Percentiles rank a stretch among this genome's conserved stretches.
Conservation (phyloP, 2,329 filamentous ascomycete species). For the Tetracladium maxilliforme region DNA sequence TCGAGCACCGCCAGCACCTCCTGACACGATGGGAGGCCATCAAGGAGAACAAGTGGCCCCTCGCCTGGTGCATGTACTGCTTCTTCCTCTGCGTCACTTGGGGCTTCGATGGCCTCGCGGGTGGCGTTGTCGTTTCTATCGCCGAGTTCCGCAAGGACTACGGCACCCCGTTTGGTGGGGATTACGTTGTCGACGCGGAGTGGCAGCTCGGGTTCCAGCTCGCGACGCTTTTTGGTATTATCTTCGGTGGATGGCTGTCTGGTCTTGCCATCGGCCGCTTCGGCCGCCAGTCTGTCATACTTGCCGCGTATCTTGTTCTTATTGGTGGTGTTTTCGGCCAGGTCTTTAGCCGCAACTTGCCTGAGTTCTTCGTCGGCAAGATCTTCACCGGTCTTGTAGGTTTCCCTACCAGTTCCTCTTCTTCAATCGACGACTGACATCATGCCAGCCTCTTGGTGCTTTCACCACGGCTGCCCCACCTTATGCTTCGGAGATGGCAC, state of each 20-base stretch:
- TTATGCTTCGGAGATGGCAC: slow-evolving; percentile 9
- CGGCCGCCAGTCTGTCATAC: slow-evolving; percentile 8
- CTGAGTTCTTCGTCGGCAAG: slow-evolving; percentile 1
- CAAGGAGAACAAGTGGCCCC: slow-evolving; percentile 5
- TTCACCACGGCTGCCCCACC: slow-evolving; percentile 7
- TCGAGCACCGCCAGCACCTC: no score
- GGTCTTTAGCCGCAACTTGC: neutral
- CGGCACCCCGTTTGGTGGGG: slow-evolving; percentile 4
- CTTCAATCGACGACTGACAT: no score
- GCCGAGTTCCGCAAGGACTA: slow-evolving; percentile 8
- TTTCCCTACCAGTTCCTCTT: no score
- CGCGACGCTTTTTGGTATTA: slow-evolving; percentile 6
- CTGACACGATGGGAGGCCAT: slow-evolving; percentile 6
- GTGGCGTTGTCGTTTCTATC: slow-evolving; percentile 8
- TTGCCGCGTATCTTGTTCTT: slow-evolving; percentile 7
- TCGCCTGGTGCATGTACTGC: slow-evolving; percentile 7
- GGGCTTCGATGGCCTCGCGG: slow-evolving; percentile 10
- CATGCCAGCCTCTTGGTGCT: slow-evolving; percentile 8
- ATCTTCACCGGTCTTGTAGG: slow-evolving; percentile 7
- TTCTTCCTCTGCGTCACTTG: slow-evolving; percentile 10
- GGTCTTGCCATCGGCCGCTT: slow-evolving; percentile 6
- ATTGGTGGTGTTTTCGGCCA: no score
- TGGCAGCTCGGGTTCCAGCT: slow-evolving; percentile 8
- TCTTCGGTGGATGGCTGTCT: slow-evolving; percentile 6
- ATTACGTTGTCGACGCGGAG: slow-evolving; percentile 7